Percentiles rank a stretch among this genome's conserved stretches.
Conservation (phyloP, 176 grass and related monocot genomes). For the Triticum monococcum region DNA sequence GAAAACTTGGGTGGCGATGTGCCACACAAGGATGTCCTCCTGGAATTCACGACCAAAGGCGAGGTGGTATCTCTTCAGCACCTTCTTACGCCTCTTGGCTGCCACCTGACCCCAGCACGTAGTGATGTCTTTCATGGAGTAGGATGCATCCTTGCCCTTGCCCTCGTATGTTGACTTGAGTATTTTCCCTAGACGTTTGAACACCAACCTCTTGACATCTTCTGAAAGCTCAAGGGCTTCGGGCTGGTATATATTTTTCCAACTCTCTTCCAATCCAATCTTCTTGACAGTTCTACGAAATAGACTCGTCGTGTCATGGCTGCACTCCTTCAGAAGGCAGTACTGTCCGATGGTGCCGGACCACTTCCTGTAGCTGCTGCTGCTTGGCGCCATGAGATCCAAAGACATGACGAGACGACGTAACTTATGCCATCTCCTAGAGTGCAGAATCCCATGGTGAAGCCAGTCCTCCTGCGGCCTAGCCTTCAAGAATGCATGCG, state of each 20-base stretch:
- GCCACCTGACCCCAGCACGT: background rate
- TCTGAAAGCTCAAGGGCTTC: background rate
- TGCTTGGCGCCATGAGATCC: too few species aligned
- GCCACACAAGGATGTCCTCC: background rate
- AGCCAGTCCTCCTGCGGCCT: background rate
- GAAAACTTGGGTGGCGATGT: too few species aligned
- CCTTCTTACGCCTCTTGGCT: too few species aligned
- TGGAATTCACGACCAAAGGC: background rate
- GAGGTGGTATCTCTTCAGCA: too few species aligned
- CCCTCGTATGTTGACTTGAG: background rate
- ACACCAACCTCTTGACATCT: background rate
- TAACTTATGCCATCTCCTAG: background rate
- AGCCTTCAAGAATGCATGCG: background rate
- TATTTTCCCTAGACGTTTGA: background rate
- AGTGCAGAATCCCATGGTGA: background rate
- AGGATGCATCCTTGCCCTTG: background rate
- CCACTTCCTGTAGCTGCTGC: background rate
- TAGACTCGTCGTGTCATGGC: too few species aligned
- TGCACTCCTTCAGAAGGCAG: background rate
- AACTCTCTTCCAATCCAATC: background rate
- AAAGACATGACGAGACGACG: background rate
- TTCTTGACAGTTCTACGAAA: background rate
- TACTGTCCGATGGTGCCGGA: background rate
- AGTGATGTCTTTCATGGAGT: background rate
- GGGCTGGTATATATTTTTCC: too few species aligned